A percentile compares a stretch with the other conserved stretches of the same genome.
These are phyloP conservation scores for Uncinocarpus reesii DNA, from an alignment of 2,329 filamentous ascomycete genomes.

Conservation along the genomic window DNA sequence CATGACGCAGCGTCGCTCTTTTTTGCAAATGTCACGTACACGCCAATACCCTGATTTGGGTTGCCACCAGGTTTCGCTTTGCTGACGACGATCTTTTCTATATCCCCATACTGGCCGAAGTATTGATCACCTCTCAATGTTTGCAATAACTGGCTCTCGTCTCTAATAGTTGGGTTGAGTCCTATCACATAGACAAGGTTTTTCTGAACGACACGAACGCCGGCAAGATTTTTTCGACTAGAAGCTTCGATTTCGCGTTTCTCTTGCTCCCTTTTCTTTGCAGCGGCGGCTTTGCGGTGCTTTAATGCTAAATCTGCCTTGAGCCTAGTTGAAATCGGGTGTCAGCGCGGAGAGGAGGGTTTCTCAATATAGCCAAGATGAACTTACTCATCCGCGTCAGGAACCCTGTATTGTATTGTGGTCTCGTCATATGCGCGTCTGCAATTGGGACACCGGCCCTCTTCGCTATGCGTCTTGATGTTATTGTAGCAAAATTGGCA, in stretches of 20 bases:
- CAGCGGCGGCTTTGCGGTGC: constrained; percentile 84
- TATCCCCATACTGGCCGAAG: constrained; percentile 96
- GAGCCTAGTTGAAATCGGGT: constrained; percentile 28
- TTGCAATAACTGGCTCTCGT: constrained; percentile 75
- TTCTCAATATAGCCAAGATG: constrained; percentile 2
- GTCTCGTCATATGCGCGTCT: constrained; percentile 91
- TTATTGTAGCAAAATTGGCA: constrained; percentile 99
- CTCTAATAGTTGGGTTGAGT: constrained; percentile 77
- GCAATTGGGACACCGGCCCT: constrained; percentile 94
- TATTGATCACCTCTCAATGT: constrained; percentile 85
- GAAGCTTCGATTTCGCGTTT: constrained; percentile 94
- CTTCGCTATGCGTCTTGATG: constrained; percentile 88
- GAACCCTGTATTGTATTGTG: constrained; percentile 92
- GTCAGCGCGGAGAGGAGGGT: constrained; percentile 2
- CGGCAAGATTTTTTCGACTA: constrained; percentile 89
- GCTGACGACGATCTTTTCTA: constrained; percentile 97
- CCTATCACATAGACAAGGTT: constrained; percentile 98
- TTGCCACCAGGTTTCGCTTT: constrained; percentile 69
- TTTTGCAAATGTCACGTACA: constrained; percentile 94
- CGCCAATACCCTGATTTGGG: constrained; percentile 74
- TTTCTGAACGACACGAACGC: constrained; percentile 92
- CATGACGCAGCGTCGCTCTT: constrained; percentile 84
- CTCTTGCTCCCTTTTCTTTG: constrained; percentile 86
- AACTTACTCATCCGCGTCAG: constrained; percentile 85
- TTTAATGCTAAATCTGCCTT: constrained; percentile 49